A percentile compares a stretch with the other conserved stretches of the same genome.
These are phyloP conservation scores for Oryza coarctata DNA, from an alignment of 176 grass and related monocot species.

Conservation along the genomic window DNA sequence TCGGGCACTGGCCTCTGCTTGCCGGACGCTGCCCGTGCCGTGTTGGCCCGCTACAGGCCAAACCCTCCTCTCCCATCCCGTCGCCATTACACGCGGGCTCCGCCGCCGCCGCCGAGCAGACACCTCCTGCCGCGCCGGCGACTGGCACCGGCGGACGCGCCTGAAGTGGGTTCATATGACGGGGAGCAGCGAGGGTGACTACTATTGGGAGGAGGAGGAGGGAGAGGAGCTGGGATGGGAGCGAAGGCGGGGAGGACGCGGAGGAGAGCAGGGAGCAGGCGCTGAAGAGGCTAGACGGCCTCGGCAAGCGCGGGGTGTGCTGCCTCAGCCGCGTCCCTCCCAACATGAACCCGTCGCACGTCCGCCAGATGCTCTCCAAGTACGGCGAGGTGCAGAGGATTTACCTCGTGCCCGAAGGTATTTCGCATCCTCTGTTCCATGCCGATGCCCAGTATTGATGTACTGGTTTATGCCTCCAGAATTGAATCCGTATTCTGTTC, in stretches of 20 bases:
- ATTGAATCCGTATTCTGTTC: neutral
- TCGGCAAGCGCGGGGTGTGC: slow-evolving; percentile 71
- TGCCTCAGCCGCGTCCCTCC: slow-evolving; percentile 92
- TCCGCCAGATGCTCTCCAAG: slow-evolving; percentile 84
- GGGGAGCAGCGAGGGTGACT: slow-evolving; percentile 13
- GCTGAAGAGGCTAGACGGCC: slow-evolving; percentile 16
- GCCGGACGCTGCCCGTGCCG: no score
- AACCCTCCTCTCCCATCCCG: neutral
- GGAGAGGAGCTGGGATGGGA: slow-evolving; percentile 7
- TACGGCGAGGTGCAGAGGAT: slow-evolving; percentile 86
- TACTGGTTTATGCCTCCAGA: neutral
- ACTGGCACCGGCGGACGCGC: neutral
- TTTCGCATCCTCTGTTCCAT: neutral
- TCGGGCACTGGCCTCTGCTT: no score
- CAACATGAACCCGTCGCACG: slow-evolving; percentile 84
- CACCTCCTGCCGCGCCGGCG: neutral
- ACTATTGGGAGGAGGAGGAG: slow-evolving; percentile 30
- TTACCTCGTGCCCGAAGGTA: slow-evolving; percentile 88
- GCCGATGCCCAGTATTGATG: neutral
- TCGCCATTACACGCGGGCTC: neutral
- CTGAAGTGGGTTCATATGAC: slow-evolving; percentile 7
- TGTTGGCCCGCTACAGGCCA: no score
- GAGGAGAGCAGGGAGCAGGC: slow-evolving; percentile 38
- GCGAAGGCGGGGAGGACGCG: slow-evolving; percentile 13
- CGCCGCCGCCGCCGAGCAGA: neutral